Evolutionary conservation across 257 asterid species (phyloP), one percentile per base, ranked within the genome.

Genomic region (Lithospermum erythrorhizon): DNA sequence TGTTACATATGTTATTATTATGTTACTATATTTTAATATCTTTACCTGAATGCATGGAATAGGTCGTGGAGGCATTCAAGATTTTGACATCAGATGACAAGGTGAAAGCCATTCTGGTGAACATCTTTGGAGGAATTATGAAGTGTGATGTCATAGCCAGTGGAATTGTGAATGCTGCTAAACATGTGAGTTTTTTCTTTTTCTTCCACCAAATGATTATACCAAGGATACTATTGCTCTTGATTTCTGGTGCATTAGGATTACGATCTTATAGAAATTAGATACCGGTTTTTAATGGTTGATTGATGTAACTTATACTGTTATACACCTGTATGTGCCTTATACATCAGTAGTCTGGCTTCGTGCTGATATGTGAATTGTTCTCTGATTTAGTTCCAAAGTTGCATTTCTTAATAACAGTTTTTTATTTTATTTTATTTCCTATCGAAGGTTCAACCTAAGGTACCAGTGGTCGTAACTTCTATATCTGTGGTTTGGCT

Each of bases 31-130:
- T 53, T 48, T 27, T 73, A 24, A 65, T 48, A 55, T 14, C 9
- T 61, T 14, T 45, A 41, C 49, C 61, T 68, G 65, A 53, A 59
- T 69, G 37, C 54, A 59, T 66, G 70, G 65, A 65, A 59, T 79
- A 93, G 99, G 99, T 93, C 65, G 97, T 93, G 76, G 99, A 93
- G 80, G 99, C 96, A 66, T 93, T 93, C 65, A 93, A 89, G 75
- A 93, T 93, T 69, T 75, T 93, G 76, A 93, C 99, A 22, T 82
- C 99, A 41, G 99, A 93, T 70, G 94, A 93, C 53, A 93, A 89
- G 78, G 99, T 93, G 73, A 93, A 89, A 76, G 99, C 91, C 63
- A 93, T 93, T 65, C 80, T 93, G 63, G 99, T 93, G 73, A 89
- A 93, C 85, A 89, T 93, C 61, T 93, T 93, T 72, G 99, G 99